Evolutionary conservation across 331 rosid species (phyloP), one percentile per base, ranked within the genome.

Genomic region (Telfairia occidentalis): DNA sequence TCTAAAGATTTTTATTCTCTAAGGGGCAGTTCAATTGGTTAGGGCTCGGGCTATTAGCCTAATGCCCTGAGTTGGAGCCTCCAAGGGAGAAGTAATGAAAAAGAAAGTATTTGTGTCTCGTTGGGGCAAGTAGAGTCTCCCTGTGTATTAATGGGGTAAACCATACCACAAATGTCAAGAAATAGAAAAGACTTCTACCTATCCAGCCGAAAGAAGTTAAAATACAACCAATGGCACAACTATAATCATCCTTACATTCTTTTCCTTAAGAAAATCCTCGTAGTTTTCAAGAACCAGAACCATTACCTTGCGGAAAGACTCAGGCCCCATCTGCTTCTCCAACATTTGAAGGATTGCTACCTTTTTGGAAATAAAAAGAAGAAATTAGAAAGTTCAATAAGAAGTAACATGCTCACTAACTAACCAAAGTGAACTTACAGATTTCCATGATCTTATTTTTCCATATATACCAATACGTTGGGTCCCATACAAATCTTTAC

Each of bases 281-380:
- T 26, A 59, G 77, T 58, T 55, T 76, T 34, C 50, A 49, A 78
- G 80, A 49, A 82, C 73, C 46, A 84, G 74, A 49, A 81, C 61
- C 40, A 84, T 88, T 82, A 95, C 98, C 84, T 88, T 91, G 35
- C 98, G 97, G 75, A 95, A 95, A 55, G 92, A 91, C 86, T 95
- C 98, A 0, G 97, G 96, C 64, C 98, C 98, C 98, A 95, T 95
- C 81, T 95, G 97, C 86, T 95, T 95, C 84, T 95, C 98, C 88
- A 95, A 75, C 97, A 95, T 91, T 81, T 95, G 97, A 85, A 91
- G 95, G 85, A 91, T 83, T 28, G 98, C 96, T 79, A 95, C 97
- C 98, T 95, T 81, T 75, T 78, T 38, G 23, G 11, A 73, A 55
- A 38, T 70, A 28, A 69, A 16, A 72, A 28, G 3, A 16, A 32